phyloP scores from a whole-genome alignment of 2,329 filamentous ascomycete genomes.

The Juglanconis juglandina region DNA sequence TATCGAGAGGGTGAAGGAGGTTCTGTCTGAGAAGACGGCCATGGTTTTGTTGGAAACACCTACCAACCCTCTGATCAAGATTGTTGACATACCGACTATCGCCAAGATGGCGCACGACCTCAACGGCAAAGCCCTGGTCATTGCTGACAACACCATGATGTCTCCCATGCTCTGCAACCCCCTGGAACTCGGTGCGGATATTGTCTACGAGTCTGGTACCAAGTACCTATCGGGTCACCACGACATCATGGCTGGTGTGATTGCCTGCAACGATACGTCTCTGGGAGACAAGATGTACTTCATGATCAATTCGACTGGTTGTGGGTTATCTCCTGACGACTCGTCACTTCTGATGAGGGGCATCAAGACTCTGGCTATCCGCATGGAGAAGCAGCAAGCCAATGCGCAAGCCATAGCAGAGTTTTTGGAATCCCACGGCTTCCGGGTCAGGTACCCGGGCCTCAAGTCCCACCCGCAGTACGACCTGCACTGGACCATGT shows the following conservation, averaged over 20 bases:
- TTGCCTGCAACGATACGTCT: slow-evolving; percentile 79
- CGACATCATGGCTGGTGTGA: slow-evolving; percentile 97
- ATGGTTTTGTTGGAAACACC: slow-evolving; percentile 97
- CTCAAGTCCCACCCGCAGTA: slow-evolving; percentile 95
- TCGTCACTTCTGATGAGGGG: slow-evolving; percentile 93
- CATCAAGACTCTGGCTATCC: slow-evolving; percentile 92
- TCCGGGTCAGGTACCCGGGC: slow-evolving; percentile 92
- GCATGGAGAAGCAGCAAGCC: slow-evolving; percentile 96
- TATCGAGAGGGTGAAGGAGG: slow-evolving; percentile 64
- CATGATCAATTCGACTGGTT: slow-evolving; percentile 94
- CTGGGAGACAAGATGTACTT: slow-evolving; percentile 91
- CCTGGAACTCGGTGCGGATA: slow-evolving; percentile 88
- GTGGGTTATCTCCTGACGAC: slow-evolving; percentile 90
- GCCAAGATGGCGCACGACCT: slow-evolving; percentile 71
- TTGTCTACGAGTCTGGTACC: slow-evolving; percentile 95
- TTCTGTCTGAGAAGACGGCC: slow-evolving; percentile 75
- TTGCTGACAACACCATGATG: slow-evolving; percentile 98
- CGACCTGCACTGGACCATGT: slow-evolving; percentile 92
- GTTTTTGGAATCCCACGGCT: slow-evolving; percentile 87
- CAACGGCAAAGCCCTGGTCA: slow-evolving; percentile 76
- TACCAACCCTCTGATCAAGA: slow-evolving; percentile 97
- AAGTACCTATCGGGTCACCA: slow-evolving; percentile 98
- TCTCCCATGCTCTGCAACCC: slow-evolving; percentile 93
- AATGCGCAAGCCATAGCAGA: slow-evolving; percentile 89
- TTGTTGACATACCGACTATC: slow-evolving; percentile 85